A percentile compares a stretch with the other conserved stretches of the same genome.
phyloP scores from a whole-genome alignment of 345 rosid genomes.

The Camelina laxa region DNA sequence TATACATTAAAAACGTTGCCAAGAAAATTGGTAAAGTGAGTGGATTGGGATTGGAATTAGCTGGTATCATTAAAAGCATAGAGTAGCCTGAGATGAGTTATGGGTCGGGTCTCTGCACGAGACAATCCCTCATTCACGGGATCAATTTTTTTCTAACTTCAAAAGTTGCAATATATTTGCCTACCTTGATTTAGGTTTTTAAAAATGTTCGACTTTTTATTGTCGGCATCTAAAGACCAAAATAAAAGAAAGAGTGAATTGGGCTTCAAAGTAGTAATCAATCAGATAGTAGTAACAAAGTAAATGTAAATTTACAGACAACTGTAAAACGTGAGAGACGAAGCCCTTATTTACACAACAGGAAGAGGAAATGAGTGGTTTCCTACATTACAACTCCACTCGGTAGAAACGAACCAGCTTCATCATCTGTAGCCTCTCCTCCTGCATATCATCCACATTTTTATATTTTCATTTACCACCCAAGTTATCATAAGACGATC shows the following conservation, averaged over 20 bases:
- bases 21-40: slow-evolving; percentile 3
- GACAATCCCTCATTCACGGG: slow-evolving; percentile 24
- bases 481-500: background rate
- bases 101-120: slow-evolving; percentile 28
- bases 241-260: background rate
- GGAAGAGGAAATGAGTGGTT: background rate
- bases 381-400: slow-evolving; percentile 42
- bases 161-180: background rate
- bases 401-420: slow-evolving; percentile 74
- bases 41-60: slow-evolving; percentile 10
- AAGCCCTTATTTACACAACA: slow-evolving; percentile 35
- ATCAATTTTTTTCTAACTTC: background rate
- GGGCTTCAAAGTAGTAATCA: slow-evolving; percentile 15
- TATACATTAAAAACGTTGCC: slow-evolving; percentile 23
- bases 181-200: background rate
- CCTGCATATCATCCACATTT: slow-evolving; percentile 27
- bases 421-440: slow-evolving; percentile 65
- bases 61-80: slow-evolving; percentile 36
- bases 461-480: slow-evolving; percentile 1
- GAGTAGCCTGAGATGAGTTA: slow-evolving; percentile 20
- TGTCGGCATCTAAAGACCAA: background rate
- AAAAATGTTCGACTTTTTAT: background rate
- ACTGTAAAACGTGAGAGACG: slow-evolving; percentile 25
- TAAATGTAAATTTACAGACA: slow-evolving; percentile 34
- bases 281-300: background rate